Base-by-base conservation (phyloP, 148 eudicot species). In the Nepenthes gracilis region DNA sequence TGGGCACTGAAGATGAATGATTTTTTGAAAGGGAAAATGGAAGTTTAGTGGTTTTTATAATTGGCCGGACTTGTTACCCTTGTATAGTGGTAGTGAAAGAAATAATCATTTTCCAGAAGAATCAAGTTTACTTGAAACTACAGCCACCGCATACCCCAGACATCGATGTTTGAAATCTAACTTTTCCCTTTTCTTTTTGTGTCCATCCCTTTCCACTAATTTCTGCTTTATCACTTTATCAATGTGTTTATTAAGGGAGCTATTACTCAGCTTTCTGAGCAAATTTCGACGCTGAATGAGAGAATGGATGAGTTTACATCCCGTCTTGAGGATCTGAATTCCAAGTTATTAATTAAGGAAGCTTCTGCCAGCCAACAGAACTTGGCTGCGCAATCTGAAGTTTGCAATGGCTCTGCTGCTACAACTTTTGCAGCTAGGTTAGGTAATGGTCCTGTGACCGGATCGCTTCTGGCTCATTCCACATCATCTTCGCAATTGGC, bases 231-330 rank as follows among this genome's bases (percentile, higher is more conserved):
- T 55, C 10, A 49, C 35, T 52, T 61, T 51, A n/a, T 1, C 51
- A 12, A 6, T 40, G 48, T 61, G 54, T n/a, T 75, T 59, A 60
- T 70, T 54, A 74, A 93, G 98, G 96, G 89, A 61, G 79, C 81
- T 15, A 73, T 86, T 47, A 78, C 80, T 63, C 96, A 82, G 72
- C 85, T 93, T 7, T 80, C 88, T 7, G 98, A 93, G 43, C 96
- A 93, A 67, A 88, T 93, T 59, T 81, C 85, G 36, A 84, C 98
- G 9, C 77, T 93, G 61, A 93, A 81, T 64, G 98, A 86, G 73
- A 83, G 96, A 68, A 88, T 88, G 85, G 91, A 93, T 43, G 95
- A 88, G 66, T 85, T 93, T 59, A 89, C 89, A 54, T 93, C 98
- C 54, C 78, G 80, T 50, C 80, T 93, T 35, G 95, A 93, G 71